Base-by-base conservation (phyloP, 768 basidiomycete species). In the Pisolithus orientalis region DNA sequence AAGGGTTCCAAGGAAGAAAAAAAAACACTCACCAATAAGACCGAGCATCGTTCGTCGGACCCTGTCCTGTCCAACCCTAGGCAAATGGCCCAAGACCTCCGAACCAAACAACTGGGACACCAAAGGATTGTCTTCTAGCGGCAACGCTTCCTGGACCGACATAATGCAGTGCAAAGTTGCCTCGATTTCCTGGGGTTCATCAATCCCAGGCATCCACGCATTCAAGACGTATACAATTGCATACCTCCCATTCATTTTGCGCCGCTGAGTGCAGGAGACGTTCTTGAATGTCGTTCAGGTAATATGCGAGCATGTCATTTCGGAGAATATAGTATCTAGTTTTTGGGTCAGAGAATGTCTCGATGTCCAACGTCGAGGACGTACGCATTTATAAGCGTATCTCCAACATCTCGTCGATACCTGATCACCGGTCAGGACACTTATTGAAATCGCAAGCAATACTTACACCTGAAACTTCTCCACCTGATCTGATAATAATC, bases 361-460 rank as follows among this genome's bases (percentile, higher is more conserved):
- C 31, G 2, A 24, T 8, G 13, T 9, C 16, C 32, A 10, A 46
- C 31, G 45, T 5, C 39, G 3, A 16, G 17, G 17, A 74, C 85
- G 50, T 69, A 92, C 87, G 90, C 89, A 58, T 93, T 94, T 54
- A 93, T 85, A 13, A 94, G 74, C 1, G 88, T 90, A 68, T 94
- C 91, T 0, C 90, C 91, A 25, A 91, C 82, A 53, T 93, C 90
- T 55, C 90, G 72, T 58, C 91, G 82, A 70, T 90, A 93, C 29
- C 88, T 90, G 56, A 8, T 55, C 51, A 44, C 51, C 11, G 17
- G 61, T 24, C 58, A 45, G 39, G 46, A 7, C 14, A 38, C 25
- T 47, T 8, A 25, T 21, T 8, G 21, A 38, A 43, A 17, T 21
- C 2, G 16, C 10, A 28, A 24, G 31, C 24, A 38, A 28, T 42